A percentile compares a stretch with the other conserved stretches of the same genome.
Evolutionary conservation across 2,329 filamentous ascomycete genomes (phyloP).

Genomic region (Diaporthe batatas): DNA sequence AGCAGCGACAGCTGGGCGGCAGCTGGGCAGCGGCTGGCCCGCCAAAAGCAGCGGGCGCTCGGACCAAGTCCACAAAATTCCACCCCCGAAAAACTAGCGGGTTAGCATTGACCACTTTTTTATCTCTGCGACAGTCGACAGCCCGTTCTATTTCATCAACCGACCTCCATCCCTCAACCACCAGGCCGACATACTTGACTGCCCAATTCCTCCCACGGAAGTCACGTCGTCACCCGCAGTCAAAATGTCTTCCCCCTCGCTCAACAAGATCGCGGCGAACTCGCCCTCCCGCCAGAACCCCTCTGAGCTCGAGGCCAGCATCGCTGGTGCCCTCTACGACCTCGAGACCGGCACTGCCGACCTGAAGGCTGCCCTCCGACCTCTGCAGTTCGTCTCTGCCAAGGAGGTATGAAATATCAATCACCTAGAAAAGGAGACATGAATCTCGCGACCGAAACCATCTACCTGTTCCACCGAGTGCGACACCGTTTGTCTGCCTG

Average conservation of each 20-base stretch:
- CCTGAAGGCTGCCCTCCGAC: conserved; percentile 94
- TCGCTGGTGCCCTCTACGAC: conserved; percentile 97
- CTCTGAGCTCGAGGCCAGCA: conserved; percentile 96
- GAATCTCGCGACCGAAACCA: conserved; percentile 47
- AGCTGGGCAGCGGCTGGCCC: conserved; percentile 24
- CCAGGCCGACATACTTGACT: conserved; percentile 41
- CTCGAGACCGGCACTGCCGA: conserved; percentile 99
- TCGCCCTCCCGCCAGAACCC: conserved; percentile 96
- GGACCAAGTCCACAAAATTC: conserved; percentile 33
- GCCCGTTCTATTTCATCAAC: conserved; percentile 21
- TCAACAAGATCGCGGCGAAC: conserved; percentile 99
- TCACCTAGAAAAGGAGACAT: not conserved
- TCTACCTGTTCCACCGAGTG: conserved; percentile 60
- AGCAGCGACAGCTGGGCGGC: conserved; percentile 19
- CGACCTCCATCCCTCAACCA: conserved; percentile 40
- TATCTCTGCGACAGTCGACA: conserved; percentile 17
- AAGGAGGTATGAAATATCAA: conserved; percentile 78
- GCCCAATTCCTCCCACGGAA: conserved; percentile 42
- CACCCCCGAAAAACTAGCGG: conserved; percentile 37
- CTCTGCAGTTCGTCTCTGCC: conserved; percentile 98
- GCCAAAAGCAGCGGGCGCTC: not conserved
- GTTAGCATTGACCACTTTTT: conserved; percentile 7
- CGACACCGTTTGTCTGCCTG: conserved; percentile 42
- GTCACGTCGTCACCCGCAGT: conserved; percentile 53
- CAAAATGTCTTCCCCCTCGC: conserved; percentile 76